These are phyloP conservation scores for Chionographis japonica DNA, from an alignment of 106 monocot genomes.

Conservation along the genomic window DNA sequence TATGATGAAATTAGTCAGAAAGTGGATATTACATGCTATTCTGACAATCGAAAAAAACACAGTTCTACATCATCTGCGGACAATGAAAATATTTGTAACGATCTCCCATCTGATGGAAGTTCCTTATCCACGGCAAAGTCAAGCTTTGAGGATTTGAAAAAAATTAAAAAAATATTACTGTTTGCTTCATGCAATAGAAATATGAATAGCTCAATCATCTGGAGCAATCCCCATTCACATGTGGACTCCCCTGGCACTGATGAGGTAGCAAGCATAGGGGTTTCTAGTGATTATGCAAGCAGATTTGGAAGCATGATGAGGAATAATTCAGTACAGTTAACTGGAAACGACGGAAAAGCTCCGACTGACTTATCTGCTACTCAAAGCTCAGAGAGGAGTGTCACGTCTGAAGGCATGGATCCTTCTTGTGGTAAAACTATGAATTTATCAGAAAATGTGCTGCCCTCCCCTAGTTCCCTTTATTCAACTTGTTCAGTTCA, in stretches of 20 bases:
- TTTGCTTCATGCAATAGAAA: conserved; percentile 33
- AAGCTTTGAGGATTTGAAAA: conserved; percentile 39
- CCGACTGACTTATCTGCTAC: conserved; percentile 4
- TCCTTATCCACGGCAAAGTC: conserved; percentile 17
- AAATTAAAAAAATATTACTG: conserved; percentile 40
- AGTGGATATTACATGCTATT: conserved; percentile 9
- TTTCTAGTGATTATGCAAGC: background rate
- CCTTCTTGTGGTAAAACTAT: conserved; percentile 1
- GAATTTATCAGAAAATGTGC: conserved; percentile 10
- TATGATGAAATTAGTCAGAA: conserved; percentile 19
- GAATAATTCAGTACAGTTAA: conserved; percentile 10
- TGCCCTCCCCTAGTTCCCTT: conserved; percentile 16
- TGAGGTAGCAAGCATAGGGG: background rate
- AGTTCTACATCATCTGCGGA: background rate
- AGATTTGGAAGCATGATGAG: conserved; percentile 4
- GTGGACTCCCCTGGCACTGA: conserved; percentile 1
- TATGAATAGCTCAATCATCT: conserved; percentile 14
- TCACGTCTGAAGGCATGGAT: conserved; percentile 2
- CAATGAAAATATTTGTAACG: conserved; percentile 3
- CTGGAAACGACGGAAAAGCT: background rate
- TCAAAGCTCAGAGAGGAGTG: background rate
- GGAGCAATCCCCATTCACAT: conserved; percentile 15
- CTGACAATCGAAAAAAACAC: conserved; percentile 2
- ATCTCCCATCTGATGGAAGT: conserved; percentile 6
- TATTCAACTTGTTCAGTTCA: conserved; percentile 13